Conservation (phyloP, 2,329 filamentous ascomycete species). For the Clarireedia hainanense region DNA sequence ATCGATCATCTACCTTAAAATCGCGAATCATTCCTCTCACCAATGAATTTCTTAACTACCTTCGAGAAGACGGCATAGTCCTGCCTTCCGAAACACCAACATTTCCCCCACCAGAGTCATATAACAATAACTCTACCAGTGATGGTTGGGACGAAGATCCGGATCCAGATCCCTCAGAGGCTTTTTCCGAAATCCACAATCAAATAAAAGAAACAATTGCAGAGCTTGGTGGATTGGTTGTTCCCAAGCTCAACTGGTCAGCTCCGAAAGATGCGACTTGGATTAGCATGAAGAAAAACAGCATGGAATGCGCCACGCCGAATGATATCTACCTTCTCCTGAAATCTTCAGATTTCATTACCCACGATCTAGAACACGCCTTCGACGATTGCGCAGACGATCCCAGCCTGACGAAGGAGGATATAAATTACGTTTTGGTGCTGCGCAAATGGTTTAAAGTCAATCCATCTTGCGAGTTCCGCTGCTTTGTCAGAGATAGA, state of each 20-base stretch:
- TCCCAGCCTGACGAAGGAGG: conserved; percentile 26
- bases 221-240: conserved; percentile 76
- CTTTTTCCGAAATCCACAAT: conserved; percentile 65
- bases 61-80: conserved; percentile 87
- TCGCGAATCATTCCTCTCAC: conserved; percentile 76
- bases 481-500: conserved; percentile 84
- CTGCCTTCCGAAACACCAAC: conserved; percentile 56
- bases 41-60: conserved; percentile 70
- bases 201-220: conserved; percentile 68
- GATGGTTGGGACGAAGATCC: conserved; percentile 43
- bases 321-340: conserved; percentile 92
- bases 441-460: conserved; percentile 82
- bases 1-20: conserved; percentile 74
- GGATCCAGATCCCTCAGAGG: conserved; percentile 24
- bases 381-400: conserved; percentile 62
- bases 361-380: conserved; percentile 86
- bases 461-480: conserved; percentile 87
- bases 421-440: conserved; percentile 51
- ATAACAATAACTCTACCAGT: conserved; percentile 40
- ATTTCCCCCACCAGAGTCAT: conserved; percentile 19
- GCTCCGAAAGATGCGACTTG: conserved; percentile 92
- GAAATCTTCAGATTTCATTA: conserved; percentile 91
- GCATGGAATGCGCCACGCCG: conserved; percentile 78
- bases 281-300: conserved; percentile 79
- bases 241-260: conserved; percentile 96